Evolutionary conservation across 306 rosid species (phyloP), one percentile per base, ranked within the genome.

Genomic region (Rubus idaeus): DNA sequence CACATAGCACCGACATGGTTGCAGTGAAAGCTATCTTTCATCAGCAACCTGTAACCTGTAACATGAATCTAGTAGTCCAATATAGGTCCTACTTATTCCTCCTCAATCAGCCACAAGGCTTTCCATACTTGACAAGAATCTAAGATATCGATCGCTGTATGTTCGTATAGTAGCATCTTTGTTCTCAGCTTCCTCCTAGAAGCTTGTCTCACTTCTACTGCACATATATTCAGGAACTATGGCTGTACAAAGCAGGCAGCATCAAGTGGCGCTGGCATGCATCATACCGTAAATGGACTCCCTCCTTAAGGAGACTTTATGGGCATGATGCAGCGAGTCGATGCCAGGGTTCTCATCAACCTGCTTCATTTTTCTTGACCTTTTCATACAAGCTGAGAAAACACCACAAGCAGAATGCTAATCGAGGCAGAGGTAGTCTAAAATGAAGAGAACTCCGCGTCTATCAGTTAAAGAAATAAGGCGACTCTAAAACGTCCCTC

Each of bases 401-500:
- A 75, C 70, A 21, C 41, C 66, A 66, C 73, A 80, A 72, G 70
- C 50, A 71, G 81, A 61, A 73, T 13, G 70, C 79, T 74, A 64
- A 65, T 18, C 1, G 68, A 61, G 66, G 75, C 68, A 72, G 50
- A 39, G 57, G 82, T 49, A 42, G 61, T 12, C 8, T 50, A 68
- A 77, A 73, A 73, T 57, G 75, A 60, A 73, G 55, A 71, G 17
- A 50, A 81, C 44, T 26, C 44, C 26, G 70, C 75, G 57, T 46
- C 16, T 45, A 61, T 92, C 84, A 95, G 90, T 95, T 91, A 83
- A 95, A 95, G 88, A 95, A 95, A 85, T 95, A 95, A 50, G 98
- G 88, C 2, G 98, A 92, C 73, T 88, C 87, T 77, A 92, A 79
- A 72, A 95, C 98, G 2, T 92, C 93, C 58, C 63, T 75, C 6